These are phyloP conservation scores for Prunus davidiana DNA, from an alignment of 306 rosid species.

Conservation along the genomic window DNA sequence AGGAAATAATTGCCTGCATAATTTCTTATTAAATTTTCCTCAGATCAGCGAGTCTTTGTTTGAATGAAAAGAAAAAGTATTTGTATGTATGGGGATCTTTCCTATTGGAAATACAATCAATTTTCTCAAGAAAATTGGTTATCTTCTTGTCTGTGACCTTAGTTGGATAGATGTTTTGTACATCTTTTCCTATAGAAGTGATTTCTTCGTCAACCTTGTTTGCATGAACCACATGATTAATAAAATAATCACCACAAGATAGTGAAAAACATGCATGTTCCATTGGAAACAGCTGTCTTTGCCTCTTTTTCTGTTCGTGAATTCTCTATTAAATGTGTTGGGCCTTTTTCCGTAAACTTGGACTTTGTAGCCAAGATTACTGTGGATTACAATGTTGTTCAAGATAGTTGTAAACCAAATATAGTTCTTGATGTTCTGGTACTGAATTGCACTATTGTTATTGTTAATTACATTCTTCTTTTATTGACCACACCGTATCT, in stretches of 20 bases:
- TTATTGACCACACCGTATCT: background rate
- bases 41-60: background rate
- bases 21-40: background rate
- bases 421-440: background rate
- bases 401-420: background rate
- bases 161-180: background rate
- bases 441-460: background rate
- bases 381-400: background rate
- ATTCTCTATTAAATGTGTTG: background rate
- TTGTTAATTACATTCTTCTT: background rate
- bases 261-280: background rate
- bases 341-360: background rate
- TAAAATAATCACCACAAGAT: no score
- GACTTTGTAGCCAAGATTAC: background rate
- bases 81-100: background rate
- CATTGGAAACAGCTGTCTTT: background rate
- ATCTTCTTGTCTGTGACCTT: background rate
- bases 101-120: background rate
- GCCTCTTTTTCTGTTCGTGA: background rate
- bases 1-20: background rate
- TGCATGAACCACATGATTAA: background rate
- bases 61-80: background rate
- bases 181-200: background rate
- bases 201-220: background rate
- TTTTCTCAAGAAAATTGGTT: background rate